Evolutionary conservation across 768 basidiomycete genomes (phyloP), one percentile per base, ranked within the genome.

Genomic region (Lentinula detonsa): DNA sequence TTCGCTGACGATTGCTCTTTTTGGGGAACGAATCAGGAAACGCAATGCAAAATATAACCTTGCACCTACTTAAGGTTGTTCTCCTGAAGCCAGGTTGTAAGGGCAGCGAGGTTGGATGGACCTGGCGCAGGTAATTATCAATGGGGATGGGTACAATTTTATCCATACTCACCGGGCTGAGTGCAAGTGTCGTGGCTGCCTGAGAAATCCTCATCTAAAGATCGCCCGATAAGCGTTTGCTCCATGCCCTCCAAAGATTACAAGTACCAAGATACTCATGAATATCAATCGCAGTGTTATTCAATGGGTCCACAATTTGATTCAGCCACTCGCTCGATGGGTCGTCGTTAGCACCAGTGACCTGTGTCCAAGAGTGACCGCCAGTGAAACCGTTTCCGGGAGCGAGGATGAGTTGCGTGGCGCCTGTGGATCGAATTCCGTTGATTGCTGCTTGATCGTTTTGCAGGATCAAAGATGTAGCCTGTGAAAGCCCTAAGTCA

Each of bases 311-410:
- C 2, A 67, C 64, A 8, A 80, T 66, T 63, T 72, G 71, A 50
- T 76, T 74, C 71, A 80, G 43, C 63, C 76, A 78, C 21, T 78
- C 76, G 40, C 76, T 77, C 0, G 77, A 78, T 1, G 79, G 79
- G 0, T 69, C 72, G 34, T 74, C 70, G 1, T 69, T 67, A 34
- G 67, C 68, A 8, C 75, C 74, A 1, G 75, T 73, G 5, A 64
- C 56, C 57, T 80, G 75, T 0, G 73, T 79, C 75, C 74, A 79
- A 0, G 77, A 70, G 57, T 80, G 77, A 0, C 78, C 78, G 1
- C 79, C 79, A 13, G 78, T 80, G 59, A 74, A 80, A 0, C 75
- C 79, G 53, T 80, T 80, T 2, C 79, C 79, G 1, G 79, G 77
- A 2, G 78, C 78, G 11, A 80, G 70, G 60, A 80, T 78, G 56